Evolutionary conservation across 208 protist species (phyloP).

Genomic region (Endotrypanum monterogeii): DNA sequence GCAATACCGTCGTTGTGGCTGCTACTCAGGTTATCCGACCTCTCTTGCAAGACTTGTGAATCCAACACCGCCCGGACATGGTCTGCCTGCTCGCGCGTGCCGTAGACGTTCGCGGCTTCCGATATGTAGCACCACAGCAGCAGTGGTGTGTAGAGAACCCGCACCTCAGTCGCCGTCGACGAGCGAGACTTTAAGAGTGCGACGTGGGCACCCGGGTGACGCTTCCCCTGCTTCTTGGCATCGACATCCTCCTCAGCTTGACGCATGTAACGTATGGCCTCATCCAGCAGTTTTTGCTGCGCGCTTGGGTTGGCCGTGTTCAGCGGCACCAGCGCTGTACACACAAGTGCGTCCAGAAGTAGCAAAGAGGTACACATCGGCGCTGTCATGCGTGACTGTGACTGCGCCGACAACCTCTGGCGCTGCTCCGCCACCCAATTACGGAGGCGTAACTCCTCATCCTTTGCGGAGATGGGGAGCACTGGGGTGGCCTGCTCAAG

Average conservation of each 20-base stretch:
- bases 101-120: slow-evolving; percentile 23
- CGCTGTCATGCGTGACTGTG: neutral
- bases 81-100: slow-evolving; percentile 21
- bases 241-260: slow-evolving; percentile 9
- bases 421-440: slow-evolving; percentile 41
- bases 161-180: neutral
- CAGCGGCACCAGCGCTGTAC: slow-evolving; percentile 47
- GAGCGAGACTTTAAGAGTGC: neutral
- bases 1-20: neutral
- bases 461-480: slow-evolving; percentile 44
- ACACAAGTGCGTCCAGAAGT: slow-evolving; percentile 57
- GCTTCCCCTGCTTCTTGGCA: slow-evolving; percentile 1
- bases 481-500: slow-evolving; percentile 58
- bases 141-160: slow-evolving; percentile 23
- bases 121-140: slow-evolving; percentile 64
- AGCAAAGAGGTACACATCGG: slow-evolving; percentile 38
- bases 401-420: slow-evolving; percentile 9
- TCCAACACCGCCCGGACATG: slow-evolving; percentile 20
- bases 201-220: neutral
- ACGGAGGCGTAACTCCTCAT: slow-evolving; percentile 57
- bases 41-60: slow-evolving; percentile 18
- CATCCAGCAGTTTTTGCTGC: slow-evolving; percentile 44
- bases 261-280: slow-evolving; percentile 45
- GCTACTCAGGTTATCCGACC: neutral
- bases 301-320: slow-evolving; percentile 27